Base-by-base conservation (phyloP, 768 basidiomycete species). In the Russula earlei region DNA sequence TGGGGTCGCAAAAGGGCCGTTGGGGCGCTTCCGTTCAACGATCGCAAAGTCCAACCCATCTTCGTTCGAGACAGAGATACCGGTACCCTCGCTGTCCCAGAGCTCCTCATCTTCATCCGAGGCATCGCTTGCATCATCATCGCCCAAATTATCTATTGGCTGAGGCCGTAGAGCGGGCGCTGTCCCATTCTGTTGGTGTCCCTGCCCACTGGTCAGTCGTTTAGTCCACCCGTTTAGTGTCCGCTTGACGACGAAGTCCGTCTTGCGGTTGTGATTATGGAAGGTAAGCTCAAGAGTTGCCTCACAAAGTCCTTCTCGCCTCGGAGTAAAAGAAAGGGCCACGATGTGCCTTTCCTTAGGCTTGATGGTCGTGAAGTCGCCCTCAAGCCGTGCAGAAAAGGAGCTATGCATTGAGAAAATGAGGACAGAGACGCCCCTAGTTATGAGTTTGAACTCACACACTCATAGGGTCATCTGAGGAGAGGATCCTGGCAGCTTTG, bases 1-100 rank as follows among this genome's bases (percentile, higher is more conserved):
- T 7, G 47, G 52, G 5, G 43, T 52, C 8, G 38, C 40, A 12
- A 62, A 55, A 1, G 63, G 66, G 14, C 25, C 45, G 8, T 54
- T 43, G 1, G 71, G 73, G 20, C 62, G 65, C 0, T 58, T 53
- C 3, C 67, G 63, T n/a, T 77, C 75, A 5, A 84, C 63, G 36
- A 83, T 69, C 4, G 73, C 80, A 50, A 84, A 79, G 62, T 84
- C 75, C 12, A 78, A 64, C 5, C 69, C 66, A 2, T 74, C 75
- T 24, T 60, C 57, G 22, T 43, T 46, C 9, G 49, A 50, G 45
- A 63, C 62, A 3, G 70, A 66, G 2, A 84, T 66, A 0, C 64
- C 61, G 10, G 84, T 67, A 0, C 77, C 79, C 44, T 82, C 69
- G 50, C 79, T 80, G 59, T 83, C 80, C 34, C 31, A 41, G 5